These are phyloP conservation scores for Apiospora arundinis DNA, from an alignment of 2,329 filamentous ascomycete species.

Conservation along the genomic window DNA sequence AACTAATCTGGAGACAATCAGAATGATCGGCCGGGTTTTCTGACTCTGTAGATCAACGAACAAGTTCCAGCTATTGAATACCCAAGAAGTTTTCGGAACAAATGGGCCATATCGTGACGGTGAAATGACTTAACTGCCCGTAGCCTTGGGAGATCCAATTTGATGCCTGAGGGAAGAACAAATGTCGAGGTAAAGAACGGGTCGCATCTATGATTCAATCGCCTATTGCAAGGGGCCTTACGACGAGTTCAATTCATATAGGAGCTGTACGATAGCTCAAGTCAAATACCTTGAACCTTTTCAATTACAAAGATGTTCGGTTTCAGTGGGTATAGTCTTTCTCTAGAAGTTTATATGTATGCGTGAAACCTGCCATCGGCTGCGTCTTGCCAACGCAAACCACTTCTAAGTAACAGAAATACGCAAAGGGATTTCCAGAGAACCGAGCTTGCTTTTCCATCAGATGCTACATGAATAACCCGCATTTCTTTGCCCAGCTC, in stretches of 20 bases:
- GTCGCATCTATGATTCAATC: background rate
- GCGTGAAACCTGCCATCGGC: background rate
- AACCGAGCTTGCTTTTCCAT: background rate
- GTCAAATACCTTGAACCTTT: too few species aligned
- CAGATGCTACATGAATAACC: background rate
- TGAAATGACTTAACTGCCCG: too few species aligned
- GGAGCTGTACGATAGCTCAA: background rate
- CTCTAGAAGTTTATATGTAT: background rate
- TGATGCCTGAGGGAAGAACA: background rate
- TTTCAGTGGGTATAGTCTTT: background rate
- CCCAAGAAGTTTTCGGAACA: too few species aligned
- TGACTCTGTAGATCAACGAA: too few species aligned
- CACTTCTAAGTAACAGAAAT: background rate
- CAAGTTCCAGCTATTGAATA: background rate
- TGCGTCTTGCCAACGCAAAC: background rate
- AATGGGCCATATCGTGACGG: background rate
- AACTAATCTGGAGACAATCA: background rate
- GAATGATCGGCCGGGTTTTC: too few species aligned
- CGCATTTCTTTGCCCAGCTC: background rate
- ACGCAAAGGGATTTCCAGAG: background rate
- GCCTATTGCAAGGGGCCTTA: background rate
- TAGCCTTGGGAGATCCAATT: background rate
- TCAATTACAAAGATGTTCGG: background rate
- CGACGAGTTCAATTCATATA: background rate
- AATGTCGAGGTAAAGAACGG: background rate